Conservation (phyloP, 202 grass and related monocot genomes). For the Panicum hallii region DNA sequence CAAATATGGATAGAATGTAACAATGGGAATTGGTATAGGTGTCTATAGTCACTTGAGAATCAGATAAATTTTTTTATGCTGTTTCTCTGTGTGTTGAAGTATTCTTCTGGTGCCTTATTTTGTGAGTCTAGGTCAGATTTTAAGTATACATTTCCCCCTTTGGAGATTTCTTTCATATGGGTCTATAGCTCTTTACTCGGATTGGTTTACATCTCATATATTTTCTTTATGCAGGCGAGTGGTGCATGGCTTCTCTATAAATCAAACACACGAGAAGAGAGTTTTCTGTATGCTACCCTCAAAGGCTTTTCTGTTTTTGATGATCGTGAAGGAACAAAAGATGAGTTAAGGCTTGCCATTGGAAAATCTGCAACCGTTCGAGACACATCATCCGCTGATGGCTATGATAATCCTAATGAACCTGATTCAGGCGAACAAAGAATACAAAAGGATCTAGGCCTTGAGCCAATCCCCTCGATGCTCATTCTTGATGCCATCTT, state of each 20-base stretch:
- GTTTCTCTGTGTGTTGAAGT: slow-evolving; percentile 7
- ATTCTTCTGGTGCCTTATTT: slow-evolving; percentile 13
- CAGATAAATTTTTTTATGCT: background rate
- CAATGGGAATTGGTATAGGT: slow-evolving; percentile 26
- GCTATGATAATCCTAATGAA: slow-evolving; percentile 53
- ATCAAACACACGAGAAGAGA: slow-evolving; percentile 77
- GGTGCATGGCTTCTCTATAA: slow-evolving; percentile 97
- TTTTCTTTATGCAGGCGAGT: slow-evolving; percentile 67
- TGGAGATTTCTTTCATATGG: background rate
- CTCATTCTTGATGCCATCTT: slow-evolving; percentile 90
- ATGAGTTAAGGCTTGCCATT: slow-evolving; percentile 95
- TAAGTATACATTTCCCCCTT: background rate
- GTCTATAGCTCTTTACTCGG: slow-evolving; percentile 6
- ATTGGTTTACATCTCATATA: slow-evolving; percentile 2
- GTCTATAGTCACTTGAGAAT: background rate
- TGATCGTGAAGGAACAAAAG: slow-evolving; percentile 97
- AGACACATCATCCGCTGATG: slow-evolving; percentile 60
- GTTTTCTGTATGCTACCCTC: slow-evolving; percentile 89
- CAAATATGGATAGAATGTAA: slow-evolving; percentile 2
- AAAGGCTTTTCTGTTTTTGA: slow-evolving; percentile 98
- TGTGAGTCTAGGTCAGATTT: slow-evolving; percentile 18
- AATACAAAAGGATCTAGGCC: slow-evolving; percentile 67
- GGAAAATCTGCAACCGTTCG: slow-evolving; percentile 79
- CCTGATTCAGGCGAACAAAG: slow-evolving; percentile 61
- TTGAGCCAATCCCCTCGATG: slow-evolving; percentile 86